These are phyloP conservation scores for Plectosphaerella sp. DNA, from an alignment of 2,329 filamentous ascomycete species.

Conservation along the genomic window DNA sequence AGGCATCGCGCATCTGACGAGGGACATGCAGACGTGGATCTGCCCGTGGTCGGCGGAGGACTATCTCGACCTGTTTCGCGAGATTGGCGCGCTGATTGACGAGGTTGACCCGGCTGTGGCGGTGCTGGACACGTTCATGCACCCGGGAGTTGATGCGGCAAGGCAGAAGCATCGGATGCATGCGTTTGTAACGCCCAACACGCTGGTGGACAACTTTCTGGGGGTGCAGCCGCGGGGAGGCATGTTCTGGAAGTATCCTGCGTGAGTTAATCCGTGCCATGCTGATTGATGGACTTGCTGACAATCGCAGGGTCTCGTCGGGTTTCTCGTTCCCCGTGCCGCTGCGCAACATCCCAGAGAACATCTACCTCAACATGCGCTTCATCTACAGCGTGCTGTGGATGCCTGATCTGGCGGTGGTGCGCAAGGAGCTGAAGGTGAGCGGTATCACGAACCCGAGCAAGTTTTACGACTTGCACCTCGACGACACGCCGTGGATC, in stretches of 20 bases:
- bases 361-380: constrained; percentile 23
- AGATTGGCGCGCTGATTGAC: constrained; percentile 19
- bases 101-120: constrained; percentile 24
- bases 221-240: constrained; percentile 31
- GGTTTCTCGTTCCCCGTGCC: constrained; percentile 41
- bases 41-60: constrained; percentile 24
- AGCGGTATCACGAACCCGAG: constrained; percentile 18
- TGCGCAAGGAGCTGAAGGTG: not conserved
- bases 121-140: constrained; percentile 22
- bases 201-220: constrained; percentile 31
- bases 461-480: constrained; percentile 11
- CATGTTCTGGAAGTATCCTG: constrained; percentile 33
- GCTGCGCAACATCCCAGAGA: constrained; percentile 31
- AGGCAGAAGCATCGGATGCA: constrained; percentile 19
- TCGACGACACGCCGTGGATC: constrained; percentile 17
- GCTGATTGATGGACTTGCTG: no score
- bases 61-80: constrained; percentile 20
- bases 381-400: constrained; percentile 10
- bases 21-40: constrained; percentile 14
- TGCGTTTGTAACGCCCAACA: constrained; percentile 37
- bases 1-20: constrained; percentile 8
- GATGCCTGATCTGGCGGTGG: not conserved
- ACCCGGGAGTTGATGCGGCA: constrained; percentile 9
- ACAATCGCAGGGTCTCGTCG: constrained; percentile 28
- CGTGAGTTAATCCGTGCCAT: constrained; percentile 28